These are phyloP conservation scores for Pseudocercospora eumusae DNA, from an alignment of 2,329 filamentous ascomycete species.

Conservation along the genomic window DNA sequence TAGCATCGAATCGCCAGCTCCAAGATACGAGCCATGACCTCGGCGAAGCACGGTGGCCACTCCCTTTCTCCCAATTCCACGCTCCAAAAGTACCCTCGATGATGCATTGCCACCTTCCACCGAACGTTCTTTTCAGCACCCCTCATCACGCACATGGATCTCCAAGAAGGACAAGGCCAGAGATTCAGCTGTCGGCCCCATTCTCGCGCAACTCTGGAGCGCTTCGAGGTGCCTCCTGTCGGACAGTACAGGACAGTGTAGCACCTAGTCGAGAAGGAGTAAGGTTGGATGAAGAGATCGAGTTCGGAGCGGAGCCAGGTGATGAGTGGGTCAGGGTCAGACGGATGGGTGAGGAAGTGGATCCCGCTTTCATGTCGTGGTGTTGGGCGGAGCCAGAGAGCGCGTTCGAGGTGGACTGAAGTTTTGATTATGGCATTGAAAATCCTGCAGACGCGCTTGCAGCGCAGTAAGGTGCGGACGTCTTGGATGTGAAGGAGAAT, in stretches of 20 bases:
- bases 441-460: not conserved
- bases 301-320: not conserved
- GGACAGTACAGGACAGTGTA: not conserved
- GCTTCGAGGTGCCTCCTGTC: not conserved
- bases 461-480: not conserved
- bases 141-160: not conserved
- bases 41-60: not conserved
- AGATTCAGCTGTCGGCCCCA: not conserved
- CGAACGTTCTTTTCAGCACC: not conserved
- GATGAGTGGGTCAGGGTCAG: not conserved
- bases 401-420: not conserved
- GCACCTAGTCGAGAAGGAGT: not conserved
- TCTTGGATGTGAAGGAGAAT: constrained; percentile 1
- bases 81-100: not conserved
- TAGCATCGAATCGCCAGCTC: not conserved
- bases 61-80: not conserved
- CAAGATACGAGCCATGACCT: not conserved
- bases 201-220: not conserved
- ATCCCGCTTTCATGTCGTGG: not conserved
- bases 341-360: not conserved
- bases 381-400: not conserved
- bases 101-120: not conserved
- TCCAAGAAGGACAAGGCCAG: not conserved
- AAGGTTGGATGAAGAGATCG: constrained; percentile 4
- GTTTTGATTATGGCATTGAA: not conserved